Percentiles rank a stretch among this genome's conserved stretches.
Evolutionary conservation across 2,329 filamentous ascomycete genomes (phyloP).

Genomic region (Colletotrichum eremochloae): DNA sequence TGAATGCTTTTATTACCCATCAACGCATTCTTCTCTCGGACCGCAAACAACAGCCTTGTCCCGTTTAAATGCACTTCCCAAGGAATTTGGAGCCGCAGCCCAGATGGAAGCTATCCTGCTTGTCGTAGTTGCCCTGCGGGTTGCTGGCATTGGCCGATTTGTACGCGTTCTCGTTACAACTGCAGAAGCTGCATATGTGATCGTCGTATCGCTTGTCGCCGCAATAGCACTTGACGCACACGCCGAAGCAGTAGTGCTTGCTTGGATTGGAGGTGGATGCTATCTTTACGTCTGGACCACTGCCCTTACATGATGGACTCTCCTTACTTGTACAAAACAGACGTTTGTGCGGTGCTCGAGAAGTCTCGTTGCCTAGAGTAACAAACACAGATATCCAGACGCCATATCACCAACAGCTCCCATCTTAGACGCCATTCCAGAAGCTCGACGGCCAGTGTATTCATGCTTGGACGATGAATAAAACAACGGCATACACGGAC

Average conservation of each 20-base stretch:
- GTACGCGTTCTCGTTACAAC: conserved; percentile 1
- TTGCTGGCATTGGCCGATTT: neutral
- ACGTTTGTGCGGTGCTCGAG: too few species aligned
- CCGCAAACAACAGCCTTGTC: neutral
- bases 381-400: too few species aligned
- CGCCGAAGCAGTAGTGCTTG: conserved; percentile 2
- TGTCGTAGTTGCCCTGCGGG: conserved; percentile 13
- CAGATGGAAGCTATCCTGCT: neutral
- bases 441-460: neutral
- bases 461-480: neutral
- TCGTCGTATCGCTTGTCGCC: conserved; percentile 9
- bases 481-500: neutral
- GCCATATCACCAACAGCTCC: too few species aligned
- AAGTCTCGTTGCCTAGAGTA: neutral
- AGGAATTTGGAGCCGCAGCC: neutral
- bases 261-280: too few species aligned
- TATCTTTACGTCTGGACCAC: neutral
- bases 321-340: neutral
- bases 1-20: neutral
- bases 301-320: neutral
- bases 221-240: conserved; percentile 13
- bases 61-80: neutral
- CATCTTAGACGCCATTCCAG: neutral
- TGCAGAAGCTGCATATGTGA: neutral
- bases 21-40: neutral